Evolutionary conservation across 352 stramenopile genomes (phyloP), one percentile per base, ranked within the genome.

Genomic region (Phytophthora fragariaefolia): DNA sequence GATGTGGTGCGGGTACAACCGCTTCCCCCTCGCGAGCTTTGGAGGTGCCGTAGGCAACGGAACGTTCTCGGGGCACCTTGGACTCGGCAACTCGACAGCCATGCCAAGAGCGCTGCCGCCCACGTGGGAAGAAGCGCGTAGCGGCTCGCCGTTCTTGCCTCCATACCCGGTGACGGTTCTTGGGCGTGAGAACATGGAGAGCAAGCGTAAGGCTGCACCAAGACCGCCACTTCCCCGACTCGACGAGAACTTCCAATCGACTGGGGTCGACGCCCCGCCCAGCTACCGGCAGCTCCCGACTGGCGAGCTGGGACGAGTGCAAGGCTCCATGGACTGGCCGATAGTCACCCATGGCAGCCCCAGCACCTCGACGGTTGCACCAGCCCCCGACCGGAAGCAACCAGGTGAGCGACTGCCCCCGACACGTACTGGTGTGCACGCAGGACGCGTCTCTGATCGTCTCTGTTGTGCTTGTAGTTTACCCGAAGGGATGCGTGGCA

Each of bases 141-240:
- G 72, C 27, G 68, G 77, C 6, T 82, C 73, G 7, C 84, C 84
- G 6, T 92, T 92, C 51, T 74, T 91, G 34, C 69, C 72, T 17
- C 73, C 79, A 6, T 87, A 89, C 60, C 84, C 84, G 8, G 82
- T 91, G 4, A 73, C 67, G 4, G 63, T 89, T 24, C 66, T 87
- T 9, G 58, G 53, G 42, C 58, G 30, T 27, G 69, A 66, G 55
- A 34, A 83, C 63, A 54, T 58, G 61, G 61, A 80, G 72, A 48
- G 79, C 66, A 63, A 74, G 55, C 24, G 48, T 56, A 24, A 65
- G 69, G 24, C 56, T 43, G 8, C 67, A 82, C 22, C 77, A 66
- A 42, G 12, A 30, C 7, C 49, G 9, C 24, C 52, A 40, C n/a
- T 49, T 12, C 27, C 49, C 1, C 23, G 24, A 36, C 34, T 79